Conservation (phyloP, 345 rosid genomes). For the Camelina neglecta region DNA sequence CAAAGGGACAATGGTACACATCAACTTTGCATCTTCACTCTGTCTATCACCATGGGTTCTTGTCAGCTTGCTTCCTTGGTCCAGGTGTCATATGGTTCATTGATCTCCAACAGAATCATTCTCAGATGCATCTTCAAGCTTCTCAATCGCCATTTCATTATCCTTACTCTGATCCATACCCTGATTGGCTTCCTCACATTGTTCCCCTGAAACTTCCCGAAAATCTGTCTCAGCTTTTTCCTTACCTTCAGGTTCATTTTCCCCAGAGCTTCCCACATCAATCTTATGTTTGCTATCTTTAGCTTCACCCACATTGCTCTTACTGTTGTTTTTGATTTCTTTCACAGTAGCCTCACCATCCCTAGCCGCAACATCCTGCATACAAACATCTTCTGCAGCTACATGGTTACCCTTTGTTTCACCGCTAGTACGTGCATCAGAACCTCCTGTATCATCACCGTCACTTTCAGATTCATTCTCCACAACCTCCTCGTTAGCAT, state of each 20-base stretch:
- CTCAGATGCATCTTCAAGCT: conserved; percentile 34
- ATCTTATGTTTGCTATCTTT: conserved; percentile 4
- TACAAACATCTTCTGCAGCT: conserved; percentile 43
- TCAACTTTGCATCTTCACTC: conserved; percentile 39
- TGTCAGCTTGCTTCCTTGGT: conserved; percentile 7
- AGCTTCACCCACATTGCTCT: conserved; percentile 22
- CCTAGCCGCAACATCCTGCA: conserved; percentile 43
- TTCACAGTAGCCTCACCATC: conserved; percentile 38
- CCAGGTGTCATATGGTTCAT: conserved; percentile 23
- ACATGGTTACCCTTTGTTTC: conserved; percentile 45
- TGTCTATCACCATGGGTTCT: conserved; percentile 2
- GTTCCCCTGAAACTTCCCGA: conserved; percentile 26
- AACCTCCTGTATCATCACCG: conserved; percentile 66
- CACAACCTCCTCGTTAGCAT: conserved; percentile 68
- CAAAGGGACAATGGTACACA: conserved; percentile 27
- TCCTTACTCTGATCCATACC: conserved; percentile 34
- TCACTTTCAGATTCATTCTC: conserved; percentile 73
- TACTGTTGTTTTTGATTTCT: background rate
- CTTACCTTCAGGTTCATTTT: conserved; percentile 6
- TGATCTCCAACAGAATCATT: conserved; percentile 33
- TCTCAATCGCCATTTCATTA: conserved; percentile 27
- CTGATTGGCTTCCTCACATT: conserved; percentile 14
- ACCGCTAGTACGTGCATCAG: conserved; percentile 51
- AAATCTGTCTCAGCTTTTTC: conserved; percentile 6
- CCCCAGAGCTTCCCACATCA: conserved; percentile 15